Evolutionary conservation across 306 rosid species (phyloP), one percentile per base, ranked within the genome.

Genomic region (Quercus suber): DNA sequence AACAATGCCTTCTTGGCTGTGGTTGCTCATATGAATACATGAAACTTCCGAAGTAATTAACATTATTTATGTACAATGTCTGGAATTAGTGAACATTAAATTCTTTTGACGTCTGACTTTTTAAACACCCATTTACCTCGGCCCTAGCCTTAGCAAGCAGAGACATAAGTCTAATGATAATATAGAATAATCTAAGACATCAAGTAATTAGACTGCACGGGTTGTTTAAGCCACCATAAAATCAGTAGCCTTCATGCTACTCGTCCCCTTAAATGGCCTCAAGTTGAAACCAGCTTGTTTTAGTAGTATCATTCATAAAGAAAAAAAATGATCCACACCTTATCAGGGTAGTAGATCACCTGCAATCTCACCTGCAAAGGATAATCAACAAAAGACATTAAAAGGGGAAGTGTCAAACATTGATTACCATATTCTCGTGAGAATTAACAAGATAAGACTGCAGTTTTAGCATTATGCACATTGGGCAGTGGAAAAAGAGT

Each of bases 361-460:
- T 57, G 79, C 63, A 75, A 88, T 61, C 83, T 91, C 92, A 80
- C 92, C 97, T 89, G 88, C 71, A 86, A 82, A 68, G 55, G 58
- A 58, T 55, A 59, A 71, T 73, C 33, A 73, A 75, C 76, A 74
- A 59, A 15, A 43, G 76, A 77, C 74, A 74, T 74, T 37, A 56
- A 23, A 33, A 5, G 8, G 69, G 28, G 19, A 33, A 27, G 5
- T 37, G 19, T 9, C 10, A 33, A 35, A 35, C 17, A n/a, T 18
- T 9, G 27, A 35, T 67, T 13, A 12, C 14, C 25, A 60, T 14
- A 35, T 4, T 18, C n/a, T 30, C 45, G 10, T 67, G 72, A 18
- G 52, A 67, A 67, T 35, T 33, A 67, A 67, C 72, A 19, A 10
- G 52, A 19, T 18, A 8, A 63, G 12, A 3, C 17, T 5, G 21